Conservation (phyloP, 2,329 filamentous ascomycete genomes). For the Cadophora luteo-olivacea region DNA sequence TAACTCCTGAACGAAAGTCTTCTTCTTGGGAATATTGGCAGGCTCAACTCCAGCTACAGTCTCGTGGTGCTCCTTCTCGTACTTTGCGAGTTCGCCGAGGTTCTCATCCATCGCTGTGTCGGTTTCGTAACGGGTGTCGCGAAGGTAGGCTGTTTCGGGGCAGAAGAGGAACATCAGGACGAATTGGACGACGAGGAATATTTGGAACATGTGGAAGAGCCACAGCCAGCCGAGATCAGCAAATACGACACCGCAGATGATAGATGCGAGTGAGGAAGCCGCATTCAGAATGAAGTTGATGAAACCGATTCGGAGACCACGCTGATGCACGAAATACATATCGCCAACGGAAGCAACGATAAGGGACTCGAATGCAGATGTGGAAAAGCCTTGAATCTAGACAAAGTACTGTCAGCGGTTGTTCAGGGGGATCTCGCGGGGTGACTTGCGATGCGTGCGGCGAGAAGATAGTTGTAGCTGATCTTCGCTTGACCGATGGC, state of each 20-base stretch:
- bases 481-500: constrained; percentile 24
- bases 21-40: constrained; percentile 13
- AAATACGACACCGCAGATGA: constrained; percentile 22
- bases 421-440: background rate
- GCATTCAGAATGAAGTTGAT: constrained; percentile 22
- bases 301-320: constrained; percentile 16
- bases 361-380: constrained; percentile 12
- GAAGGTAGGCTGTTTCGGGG: constrained; percentile 20
- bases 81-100: constrained; percentile 18
- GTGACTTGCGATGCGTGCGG: constrained; percentile 28
- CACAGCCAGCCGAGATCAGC: constrained; percentile 22
- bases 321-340: constrained; percentile 23
- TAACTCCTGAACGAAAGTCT: constrained; percentile 23
- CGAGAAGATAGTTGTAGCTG: constrained; percentile 31
- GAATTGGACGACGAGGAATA: constrained; percentile 21
- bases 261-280: constrained; percentile 11
- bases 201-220: constrained; percentile 24
- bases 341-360: constrained; percentile 18
- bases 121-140: constrained; percentile 20
- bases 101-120: constrained; percentile 17
- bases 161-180: constrained; percentile 21
- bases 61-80: constrained; percentile 15
- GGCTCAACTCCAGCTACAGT: constrained; percentile 6
- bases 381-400: constrained; percentile 18
- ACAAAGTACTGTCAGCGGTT: background rate